Conservation (phyloP, 257 asterid species). For the Plantago ovata region DNA sequence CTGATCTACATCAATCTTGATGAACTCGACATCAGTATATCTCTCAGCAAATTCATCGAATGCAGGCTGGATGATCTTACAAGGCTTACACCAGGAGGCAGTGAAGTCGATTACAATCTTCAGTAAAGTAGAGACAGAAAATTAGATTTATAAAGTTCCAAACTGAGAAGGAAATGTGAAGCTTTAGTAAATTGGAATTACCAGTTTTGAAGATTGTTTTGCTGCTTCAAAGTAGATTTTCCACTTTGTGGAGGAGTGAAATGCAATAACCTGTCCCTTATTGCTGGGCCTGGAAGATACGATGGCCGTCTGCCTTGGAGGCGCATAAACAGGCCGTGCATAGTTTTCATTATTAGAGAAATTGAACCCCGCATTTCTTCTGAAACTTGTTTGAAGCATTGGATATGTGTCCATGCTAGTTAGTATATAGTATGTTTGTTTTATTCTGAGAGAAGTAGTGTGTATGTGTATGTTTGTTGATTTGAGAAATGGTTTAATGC, state of each 20-base stretch:
- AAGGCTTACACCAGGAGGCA: constrained; percentile 83
- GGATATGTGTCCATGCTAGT: constrained; percentile 11
- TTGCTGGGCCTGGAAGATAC: constrained; percentile 16
- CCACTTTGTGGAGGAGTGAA: constrained; percentile 66
- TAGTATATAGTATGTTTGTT: too few species aligned
- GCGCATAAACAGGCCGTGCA: too few species aligned
- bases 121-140: constrained; percentile 9
- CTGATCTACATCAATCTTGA: constrained; percentile 73
- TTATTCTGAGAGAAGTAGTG: too few species aligned
- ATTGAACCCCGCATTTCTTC: constrained; percentile 26
- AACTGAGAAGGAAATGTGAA: too few species aligned
- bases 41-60: constrained; percentile 48
- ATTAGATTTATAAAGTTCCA: too few species aligned
- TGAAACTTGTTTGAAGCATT: constrained; percentile 26
- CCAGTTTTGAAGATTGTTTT: constrained; percentile 47
- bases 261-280: constrained; percentile 38
- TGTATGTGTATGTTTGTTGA: too few species aligned
- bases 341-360: constrained; percentile 10
- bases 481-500: too few species aligned
- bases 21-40: constrained; percentile 54
- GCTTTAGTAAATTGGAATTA: too few species aligned
- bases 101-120: constrained; percentile 75
- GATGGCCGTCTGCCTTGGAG: not conserved
- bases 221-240: constrained; percentile 47
- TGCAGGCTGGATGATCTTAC: constrained; percentile 43